A percentile compares a stretch with the other conserved stretches of the same genome.
phyloP scores from a whole-genome alignment of 2,329 filamentous ascomycete genomes.

The Pseudogymnoascus sp. region DNA sequence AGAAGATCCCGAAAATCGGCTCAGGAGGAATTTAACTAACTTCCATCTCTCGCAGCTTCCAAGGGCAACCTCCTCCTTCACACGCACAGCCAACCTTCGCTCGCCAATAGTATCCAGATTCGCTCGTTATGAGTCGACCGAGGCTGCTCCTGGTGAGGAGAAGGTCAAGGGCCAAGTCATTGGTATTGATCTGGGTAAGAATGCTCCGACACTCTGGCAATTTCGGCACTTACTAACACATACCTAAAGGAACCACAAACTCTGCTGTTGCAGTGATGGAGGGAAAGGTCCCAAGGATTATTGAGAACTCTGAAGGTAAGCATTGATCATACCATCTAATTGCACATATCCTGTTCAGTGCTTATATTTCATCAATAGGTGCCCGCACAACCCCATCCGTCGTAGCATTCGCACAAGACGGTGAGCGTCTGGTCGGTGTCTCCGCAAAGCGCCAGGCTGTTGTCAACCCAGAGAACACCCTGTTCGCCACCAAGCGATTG shows the following conservation, averaged over 20 bases:
- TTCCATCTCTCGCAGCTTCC: constrained; percentile 53
- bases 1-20: constrained; percentile 32
- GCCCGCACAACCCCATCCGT: constrained; percentile 88
- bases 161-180: constrained; percentile 96
- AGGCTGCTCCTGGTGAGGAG: constrained; percentile 44
- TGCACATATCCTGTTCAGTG: neutral
- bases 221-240: constrained; percentile 10
- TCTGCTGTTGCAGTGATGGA: constrained; percentile 97
- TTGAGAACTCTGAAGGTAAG: constrained; percentile 92
- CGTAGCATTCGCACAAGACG: constrained; percentile 90
- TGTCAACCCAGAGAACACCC: constrained; percentile 96
- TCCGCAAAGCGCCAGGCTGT: constrained; percentile 97
- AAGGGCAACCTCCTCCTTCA: constrained; percentile 61
- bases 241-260: constrained; percentile 71
- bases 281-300: constrained; percentile 90
- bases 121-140: constrained; percentile 70
- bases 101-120: constrained; percentile 66
- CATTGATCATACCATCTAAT: constrained; percentile 17
- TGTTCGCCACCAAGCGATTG: constrained; percentile 97
- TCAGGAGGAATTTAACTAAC: neutral
- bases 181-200: constrained; percentile 90
- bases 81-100: constrained; percentile 60
- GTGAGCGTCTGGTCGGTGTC: constrained; percentile 92
- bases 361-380: constrained; percentile 42
- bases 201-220: constrained; percentile 1